phyloP scores from a whole-genome alignment of 2,329 filamentous ascomycete species.

The Xylariaceae sp. region DNA sequence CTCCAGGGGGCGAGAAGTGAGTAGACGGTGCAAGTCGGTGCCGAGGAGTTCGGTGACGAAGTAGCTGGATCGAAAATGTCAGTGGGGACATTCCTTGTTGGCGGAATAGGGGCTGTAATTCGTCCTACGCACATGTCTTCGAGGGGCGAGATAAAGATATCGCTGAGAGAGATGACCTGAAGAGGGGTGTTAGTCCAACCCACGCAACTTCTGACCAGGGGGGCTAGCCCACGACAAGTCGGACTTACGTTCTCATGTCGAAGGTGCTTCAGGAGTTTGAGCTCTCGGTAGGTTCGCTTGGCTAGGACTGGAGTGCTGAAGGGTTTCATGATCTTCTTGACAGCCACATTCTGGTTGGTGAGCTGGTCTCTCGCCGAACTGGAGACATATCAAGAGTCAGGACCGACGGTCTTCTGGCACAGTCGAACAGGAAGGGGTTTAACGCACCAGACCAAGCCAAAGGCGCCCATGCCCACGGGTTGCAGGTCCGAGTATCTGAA shows the following conservation, averaged over 20 bases:
- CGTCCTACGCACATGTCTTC: slow-evolving; percentile 81
- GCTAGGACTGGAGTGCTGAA: slow-evolving; percentile 98
- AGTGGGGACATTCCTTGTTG: slow-evolving; percentile 11
- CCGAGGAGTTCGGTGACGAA: slow-evolving; percentile 97
- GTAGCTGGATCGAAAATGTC: slow-evolving; percentile 55
- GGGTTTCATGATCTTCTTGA: slow-evolving; percentile 99
- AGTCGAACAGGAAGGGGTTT: slow-evolving; percentile 5
- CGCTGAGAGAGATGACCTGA: slow-evolving; percentile 93
- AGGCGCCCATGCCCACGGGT: slow-evolving; percentile 97
- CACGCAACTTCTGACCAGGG: slow-evolving; percentile 3
- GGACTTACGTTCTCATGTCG: slow-evolving; percentile 84
- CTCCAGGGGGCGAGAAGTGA: slow-evolving; percentile 92
- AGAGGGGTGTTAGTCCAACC: slow-evolving; percentile 12
- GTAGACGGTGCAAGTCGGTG: slow-evolving; percentile 89
- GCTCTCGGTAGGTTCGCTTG: slow-evolving; percentile 94
- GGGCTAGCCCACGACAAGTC: slow-evolving; percentile 3
- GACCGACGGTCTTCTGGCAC: slow-evolving; percentile 1
- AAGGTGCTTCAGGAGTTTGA: slow-evolving; percentile 95
- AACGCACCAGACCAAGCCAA: slow-evolving; percentile 90
- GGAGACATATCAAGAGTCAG: neutral
- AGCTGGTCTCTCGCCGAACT: slow-evolving; percentile 98
- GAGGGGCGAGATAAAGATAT: slow-evolving; percentile 98
- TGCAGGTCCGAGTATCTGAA: slow-evolving; percentile 95
- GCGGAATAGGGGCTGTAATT: slow-evolving; percentile 11
- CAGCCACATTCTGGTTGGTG: slow-evolving; percentile 90